Conservation (phyloP, 2,329 filamentous ascomycete genomes). For the Phialophora chinensis region DNA sequence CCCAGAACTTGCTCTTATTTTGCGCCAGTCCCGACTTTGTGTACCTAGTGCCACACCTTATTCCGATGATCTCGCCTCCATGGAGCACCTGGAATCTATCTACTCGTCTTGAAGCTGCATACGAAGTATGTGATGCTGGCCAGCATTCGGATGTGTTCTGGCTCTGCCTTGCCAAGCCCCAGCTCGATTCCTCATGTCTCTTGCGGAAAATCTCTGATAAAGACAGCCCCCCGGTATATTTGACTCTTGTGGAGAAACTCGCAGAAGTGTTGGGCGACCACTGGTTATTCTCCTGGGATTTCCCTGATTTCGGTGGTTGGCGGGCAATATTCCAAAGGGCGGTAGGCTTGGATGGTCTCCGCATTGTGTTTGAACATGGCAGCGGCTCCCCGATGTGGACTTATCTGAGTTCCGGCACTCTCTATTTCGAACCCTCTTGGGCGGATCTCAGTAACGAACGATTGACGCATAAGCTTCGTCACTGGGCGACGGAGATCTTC, state of each 20-base stretch:
- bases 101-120: slow-evolving; percentile 5
- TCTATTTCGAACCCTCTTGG: too few species aligned
- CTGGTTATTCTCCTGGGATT: background rate
- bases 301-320: slow-evolving; percentile 5
- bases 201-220: background rate
- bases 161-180: background rate
- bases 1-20: background rate
- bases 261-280: background rate
- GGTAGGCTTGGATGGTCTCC: slow-evolving; percentile 13
- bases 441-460: slow-evolving; percentile 4
- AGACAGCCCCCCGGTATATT: background rate
- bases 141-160: background rate
- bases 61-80: slow-evolving; percentile 4
- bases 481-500: slow-evolving; percentile 16
- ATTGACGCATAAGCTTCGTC: slow-evolving; percentile 15
- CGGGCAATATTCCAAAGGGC: slow-evolving; percentile 8
- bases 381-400: slow-evolving; percentile 11
- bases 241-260: slow-evolving; percentile 2
- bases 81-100: slow-evolving; percentile 1
- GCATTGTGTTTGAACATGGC: slow-evolving; percentile 3
- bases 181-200: slow-evolving; percentile 14
- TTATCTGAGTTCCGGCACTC: background rate
- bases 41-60: background rate
- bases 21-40: too few species aligned
- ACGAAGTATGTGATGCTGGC: background rate